Conservation (phyloP, 495 filamentous ascomycete genomes). For the Astrocystis sublimbata region DNA sequence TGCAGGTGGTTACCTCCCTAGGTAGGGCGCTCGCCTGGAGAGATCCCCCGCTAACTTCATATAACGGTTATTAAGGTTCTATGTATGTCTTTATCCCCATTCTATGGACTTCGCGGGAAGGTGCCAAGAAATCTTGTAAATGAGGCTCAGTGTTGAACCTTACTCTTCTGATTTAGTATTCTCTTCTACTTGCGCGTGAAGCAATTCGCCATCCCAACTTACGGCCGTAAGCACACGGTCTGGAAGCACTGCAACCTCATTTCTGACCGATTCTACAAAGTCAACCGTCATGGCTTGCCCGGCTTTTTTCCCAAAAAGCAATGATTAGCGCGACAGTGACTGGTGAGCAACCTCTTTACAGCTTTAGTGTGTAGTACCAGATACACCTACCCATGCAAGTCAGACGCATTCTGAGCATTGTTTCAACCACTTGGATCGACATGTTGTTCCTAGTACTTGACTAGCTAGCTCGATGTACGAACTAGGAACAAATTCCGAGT, state of each 20-base stretch:
- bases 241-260: constrained; percentile 2
- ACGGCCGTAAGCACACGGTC: neutral
- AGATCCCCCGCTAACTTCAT: no score
- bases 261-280: constrained; percentile 6
- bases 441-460: neutral
- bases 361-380: no score
- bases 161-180: neutral
- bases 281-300: neutral
- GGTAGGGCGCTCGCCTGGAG: no score
- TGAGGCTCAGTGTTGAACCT: no score
- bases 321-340: neutral
- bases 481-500: neutral
- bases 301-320: neutral
- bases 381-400: constrained; percentile 1
- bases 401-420: neutral
- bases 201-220: neutral
- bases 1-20: no score
- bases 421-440: neutral
- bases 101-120: no score
- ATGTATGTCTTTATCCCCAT: no score
- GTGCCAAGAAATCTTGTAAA: no score
- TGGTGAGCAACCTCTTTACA: neutral
- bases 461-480: neutral
- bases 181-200: neutral
- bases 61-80: no score